Evolutionary conservation across 352 stramenopile species (phyloP).

Genomic region (Phytophthora hibernalis): DNA sequence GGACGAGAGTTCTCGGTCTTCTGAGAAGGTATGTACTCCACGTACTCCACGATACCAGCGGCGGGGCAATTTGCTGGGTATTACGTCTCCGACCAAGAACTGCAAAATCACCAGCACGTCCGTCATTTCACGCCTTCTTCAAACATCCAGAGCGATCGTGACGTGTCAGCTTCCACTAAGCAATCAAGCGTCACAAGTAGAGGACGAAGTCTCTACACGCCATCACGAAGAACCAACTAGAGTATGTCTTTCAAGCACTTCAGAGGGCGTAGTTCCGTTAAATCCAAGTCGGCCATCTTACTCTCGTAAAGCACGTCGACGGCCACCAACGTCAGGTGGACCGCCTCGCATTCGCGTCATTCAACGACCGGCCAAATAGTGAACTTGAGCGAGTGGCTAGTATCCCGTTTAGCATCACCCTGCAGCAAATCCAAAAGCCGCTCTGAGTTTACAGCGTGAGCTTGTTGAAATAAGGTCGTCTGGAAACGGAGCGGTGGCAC

Average conservation of each 20-base stretch:
- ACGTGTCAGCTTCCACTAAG: conserved; percentile 23
- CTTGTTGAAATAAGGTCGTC: conserved; percentile 37
- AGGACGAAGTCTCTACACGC: neutral
- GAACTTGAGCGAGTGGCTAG: neutral
- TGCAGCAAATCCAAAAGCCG: conserved; percentile 49
- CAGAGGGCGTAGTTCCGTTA: neutral
- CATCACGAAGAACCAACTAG: conserved; percentile 1
- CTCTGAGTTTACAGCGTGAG: conserved; percentile 29
- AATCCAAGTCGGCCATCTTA: conserved; percentile 22
- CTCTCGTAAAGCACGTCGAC: conserved; percentile 20
- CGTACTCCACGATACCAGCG: conserved; percentile 53
- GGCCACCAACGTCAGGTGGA: conserved; percentile 55
- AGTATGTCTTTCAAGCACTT: neutral
- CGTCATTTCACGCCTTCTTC: conserved; percentile 64
- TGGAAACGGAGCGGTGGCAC: conserved; percentile 40
- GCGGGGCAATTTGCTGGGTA: conserved; percentile 56
- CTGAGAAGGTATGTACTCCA: conserved; percentile 34
- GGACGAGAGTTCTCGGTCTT: conserved; percentile 42
- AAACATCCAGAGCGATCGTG: conserved; percentile 51
- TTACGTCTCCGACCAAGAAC: conserved; percentile 49
- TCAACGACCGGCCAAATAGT: conserved; percentile 29
- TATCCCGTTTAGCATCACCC: conserved; percentile 12
- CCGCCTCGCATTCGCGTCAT: conserved; percentile 54
- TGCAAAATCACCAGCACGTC: conserved; percentile 75
- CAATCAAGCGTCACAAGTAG: conserved; percentile 4